Percentiles rank a stretch among this genome's conserved stretches.
Conservation (phyloP, 768 basidiomycete genomes). For the Panaeolus cyanescens region DNA sequence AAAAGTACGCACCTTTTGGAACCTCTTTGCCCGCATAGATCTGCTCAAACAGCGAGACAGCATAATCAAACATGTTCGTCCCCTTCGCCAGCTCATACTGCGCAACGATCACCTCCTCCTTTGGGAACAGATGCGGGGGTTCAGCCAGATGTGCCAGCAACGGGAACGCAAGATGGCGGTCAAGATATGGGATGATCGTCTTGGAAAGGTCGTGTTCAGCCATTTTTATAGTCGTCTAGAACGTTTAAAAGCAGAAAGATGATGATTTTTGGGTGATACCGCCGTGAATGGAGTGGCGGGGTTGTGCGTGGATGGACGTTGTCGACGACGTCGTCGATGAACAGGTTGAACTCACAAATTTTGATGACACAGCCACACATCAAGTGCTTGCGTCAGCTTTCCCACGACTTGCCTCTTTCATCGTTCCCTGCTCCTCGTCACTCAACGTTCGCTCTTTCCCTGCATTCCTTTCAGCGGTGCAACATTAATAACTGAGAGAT, state of each 20-base stretch:
- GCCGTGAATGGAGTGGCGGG: not conserved
- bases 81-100: constrained; percentile 98
- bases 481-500: too few species aligned
- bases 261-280: not conserved
- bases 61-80: constrained; percentile 98
- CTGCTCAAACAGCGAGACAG: constrained; percentile 77
- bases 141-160: constrained; percentile 87
- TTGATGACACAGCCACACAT: constrained; percentile 7
- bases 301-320: constrained; percentile 19
- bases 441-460: not conserved
- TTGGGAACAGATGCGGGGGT: constrained; percentile 69
- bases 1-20: constrained; percentile 57
- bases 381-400: constrained; percentile 4
- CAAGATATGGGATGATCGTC: constrained; percentile 88
- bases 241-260: too few species aligned
- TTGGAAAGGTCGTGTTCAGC: constrained; percentile 90
- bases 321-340: constrained; percentile 14
- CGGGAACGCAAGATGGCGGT: constrained; percentile 94
- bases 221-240: constrained; percentile 45
- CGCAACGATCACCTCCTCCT: constrained; percentile 75
- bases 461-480: not conserved
- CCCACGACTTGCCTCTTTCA: not conserved
- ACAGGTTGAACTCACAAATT: not conserved
- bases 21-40: constrained; percentile 71
- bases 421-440: not conserved